phyloP scores from a whole-genome alignment of 1,139 yeast genomes.

The Kurtzmaniella quercitrusa region DNA sequence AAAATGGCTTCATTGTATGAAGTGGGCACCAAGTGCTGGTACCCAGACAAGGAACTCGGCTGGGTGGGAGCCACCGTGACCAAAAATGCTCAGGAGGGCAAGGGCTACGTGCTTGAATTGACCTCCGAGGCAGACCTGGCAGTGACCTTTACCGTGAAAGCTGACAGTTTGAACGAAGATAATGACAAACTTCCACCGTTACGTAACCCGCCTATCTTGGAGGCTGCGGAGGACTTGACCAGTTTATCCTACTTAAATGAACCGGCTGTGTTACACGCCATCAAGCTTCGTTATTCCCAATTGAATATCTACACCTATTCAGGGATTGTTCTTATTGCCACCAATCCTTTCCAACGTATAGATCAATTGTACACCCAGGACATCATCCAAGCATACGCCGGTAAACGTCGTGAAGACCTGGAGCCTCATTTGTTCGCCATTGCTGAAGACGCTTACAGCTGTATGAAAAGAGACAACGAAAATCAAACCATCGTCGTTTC shows the following conservation, averaged over 20 bases:
- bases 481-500: slow-evolving; percentile 96
- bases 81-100: slow-evolving; percentile 44
- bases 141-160: slow-evolving; percentile 45
- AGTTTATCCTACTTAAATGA: slow-evolving; percentile 89
- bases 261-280: slow-evolving; percentile 94
- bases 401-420: slow-evolving; percentile 85
- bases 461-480: slow-evolving; percentile 79
- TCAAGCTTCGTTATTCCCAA: slow-evolving; percentile 82
- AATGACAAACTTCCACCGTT: slow-evolving; percentile 68
- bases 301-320: slow-evolving; percentile 92
- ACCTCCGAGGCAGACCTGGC: slow-evolving; percentile 58
- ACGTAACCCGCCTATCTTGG: slow-evolving; percentile 90
- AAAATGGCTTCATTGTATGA: slow-evolving; percentile 28
- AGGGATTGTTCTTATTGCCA: slow-evolving; percentile 94
- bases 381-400: slow-evolving; percentile 90
- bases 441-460: slow-evolving; percentile 96
- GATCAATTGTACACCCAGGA: slow-evolving; percentile 90
- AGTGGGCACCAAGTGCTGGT: slow-evolving; percentile 81
- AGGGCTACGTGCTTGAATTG: slow-evolving; percentile 55
- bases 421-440: slow-evolving; percentile 97
- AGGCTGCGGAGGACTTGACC: slow-evolving; percentile 92
- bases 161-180: slow-evolving; percentile 46
- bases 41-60: slow-evolving; percentile 81
- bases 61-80: slow-evolving; percentile 88
- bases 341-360: slow-evolving; percentile 90